These are phyloP conservation scores for Citrus maxima DNA, from an alignment of 345 rosid genomes.

Conservation along the genomic window DNA sequence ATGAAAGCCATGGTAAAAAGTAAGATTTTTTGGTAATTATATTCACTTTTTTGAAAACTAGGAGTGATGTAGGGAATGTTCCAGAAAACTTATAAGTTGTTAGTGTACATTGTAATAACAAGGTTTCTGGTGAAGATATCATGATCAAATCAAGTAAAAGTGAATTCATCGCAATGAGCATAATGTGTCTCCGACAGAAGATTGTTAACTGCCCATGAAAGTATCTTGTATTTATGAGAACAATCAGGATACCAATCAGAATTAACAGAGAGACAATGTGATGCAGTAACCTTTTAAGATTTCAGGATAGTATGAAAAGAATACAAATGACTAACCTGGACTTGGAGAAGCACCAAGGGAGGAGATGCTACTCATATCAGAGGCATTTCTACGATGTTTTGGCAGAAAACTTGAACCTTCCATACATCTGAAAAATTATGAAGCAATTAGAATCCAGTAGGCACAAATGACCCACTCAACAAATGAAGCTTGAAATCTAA, in stretches of 20 bases:
- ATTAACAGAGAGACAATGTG: background rate
- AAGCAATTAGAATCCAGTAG: background rate
- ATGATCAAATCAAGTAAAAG: background rate
- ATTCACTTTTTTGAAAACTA: background rate
- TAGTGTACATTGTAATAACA: background rate
- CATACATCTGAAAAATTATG: slow-evolving; percentile 35
- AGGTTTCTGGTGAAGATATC: background rate
- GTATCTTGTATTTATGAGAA: background rate
- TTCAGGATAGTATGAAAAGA: background rate
- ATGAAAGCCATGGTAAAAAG: background rate
- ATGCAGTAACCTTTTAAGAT: background rate
- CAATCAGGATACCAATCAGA: background rate
- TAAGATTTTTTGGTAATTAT: background rate
- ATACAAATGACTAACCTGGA: slow-evolving; percentile 40
- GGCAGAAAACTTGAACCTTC: slow-evolving; percentile 47
- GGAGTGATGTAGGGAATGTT: background rate
- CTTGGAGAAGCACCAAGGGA: slow-evolving; percentile 36
- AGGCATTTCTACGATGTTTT: slow-evolving; percentile 64
- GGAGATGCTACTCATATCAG: slow-evolving; percentile 58
- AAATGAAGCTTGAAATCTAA: background rate
- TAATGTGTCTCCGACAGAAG: background rate
- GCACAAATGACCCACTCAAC: background rate
- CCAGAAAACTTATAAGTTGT: background rate
- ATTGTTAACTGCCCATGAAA: background rate
- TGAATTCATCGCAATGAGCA: background rate